These are phyloP conservation scores for Calocybe cyanea DNA, from an alignment of 768 basidiomycete genomes.

Conservation along the genomic window DNA sequence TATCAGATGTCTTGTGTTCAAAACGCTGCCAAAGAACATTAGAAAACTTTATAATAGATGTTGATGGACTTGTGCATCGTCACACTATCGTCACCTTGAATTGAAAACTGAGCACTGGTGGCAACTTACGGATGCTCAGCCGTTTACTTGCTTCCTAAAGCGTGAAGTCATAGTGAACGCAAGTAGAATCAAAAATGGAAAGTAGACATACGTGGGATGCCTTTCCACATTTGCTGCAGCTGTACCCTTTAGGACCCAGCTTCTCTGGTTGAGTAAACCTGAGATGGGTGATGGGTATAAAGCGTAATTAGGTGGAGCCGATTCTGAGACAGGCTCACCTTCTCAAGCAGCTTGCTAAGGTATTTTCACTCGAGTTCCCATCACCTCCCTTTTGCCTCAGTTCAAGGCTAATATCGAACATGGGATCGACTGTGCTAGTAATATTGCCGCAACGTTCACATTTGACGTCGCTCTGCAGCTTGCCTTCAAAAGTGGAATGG, in stretches of 20 bases:
- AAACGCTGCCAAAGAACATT: constrained; percentile 60
- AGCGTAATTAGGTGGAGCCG: constrained; percentile 3
- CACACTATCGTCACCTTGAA: constrained; percentile 87
- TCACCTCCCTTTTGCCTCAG: constrained; percentile 55
- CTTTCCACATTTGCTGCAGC: constrained; percentile 78
- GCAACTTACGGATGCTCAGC: constrained; percentile 79
- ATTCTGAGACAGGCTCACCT: constrained; percentile 43
- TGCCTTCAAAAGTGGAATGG: constrained; percentile 85
- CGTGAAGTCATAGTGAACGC: neutral
- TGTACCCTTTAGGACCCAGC: constrained; percentile 77
- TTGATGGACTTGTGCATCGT: neutral
- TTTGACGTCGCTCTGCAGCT: constrained; percentile 82
- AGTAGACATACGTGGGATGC: constrained; percentile 49
- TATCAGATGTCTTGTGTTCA: constrained; percentile 78
- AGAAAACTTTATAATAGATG: neutral
- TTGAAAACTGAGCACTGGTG: constrained; percentile 89
- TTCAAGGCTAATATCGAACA: constrained; percentile 88
- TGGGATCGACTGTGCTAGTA: constrained; percentile 80
- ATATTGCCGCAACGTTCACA: constrained; percentile 82
- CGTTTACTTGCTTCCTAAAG: constrained; percentile 76
- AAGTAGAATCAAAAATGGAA: neutral
- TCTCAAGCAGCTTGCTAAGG: constrained; percentile 70
- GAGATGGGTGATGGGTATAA: constrained; percentile 5
- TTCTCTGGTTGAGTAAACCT: constrained; percentile 88
- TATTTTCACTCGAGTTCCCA: constrained; percentile 45